Evolutionary conservation across 768 basidiomycete genomes (phyloP).

Genomic region (Hemileccinum rubropunctum): DNA sequence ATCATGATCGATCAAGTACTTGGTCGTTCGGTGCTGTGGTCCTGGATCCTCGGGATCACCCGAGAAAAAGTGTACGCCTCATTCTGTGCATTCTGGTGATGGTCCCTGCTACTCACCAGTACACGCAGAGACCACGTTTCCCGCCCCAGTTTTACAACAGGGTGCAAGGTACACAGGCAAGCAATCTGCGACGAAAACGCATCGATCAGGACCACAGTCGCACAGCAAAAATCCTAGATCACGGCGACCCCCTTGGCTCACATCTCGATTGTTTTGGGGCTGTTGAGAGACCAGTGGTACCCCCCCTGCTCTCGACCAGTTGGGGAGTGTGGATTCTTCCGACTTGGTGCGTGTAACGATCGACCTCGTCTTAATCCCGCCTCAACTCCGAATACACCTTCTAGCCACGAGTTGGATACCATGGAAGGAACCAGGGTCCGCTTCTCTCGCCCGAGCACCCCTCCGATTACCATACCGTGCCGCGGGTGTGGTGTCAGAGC

Average conservation of each 20-base stretch:
- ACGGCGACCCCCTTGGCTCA: background rate
- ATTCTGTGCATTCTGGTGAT: background rate
- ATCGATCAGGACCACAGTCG: background rate
- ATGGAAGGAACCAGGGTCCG: slow-evolving; percentile 4
- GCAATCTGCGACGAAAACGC: background rate
- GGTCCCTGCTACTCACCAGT: slow-evolving; percentile 8
- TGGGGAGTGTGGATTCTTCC: background rate
- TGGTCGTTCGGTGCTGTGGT: background rate
- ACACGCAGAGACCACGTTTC: slow-evolving; percentile 7
- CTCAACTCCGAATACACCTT: slow-evolving; percentile 1
- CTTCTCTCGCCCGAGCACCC: background rate
- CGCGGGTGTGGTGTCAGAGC: background rate
- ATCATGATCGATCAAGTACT: background rate
- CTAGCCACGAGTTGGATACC: background rate
- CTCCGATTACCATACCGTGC: slow-evolving; percentile 1
- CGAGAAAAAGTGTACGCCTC: slow-evolving; percentile 4
- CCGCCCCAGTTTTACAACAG: background rate
- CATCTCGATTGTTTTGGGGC: background rate
- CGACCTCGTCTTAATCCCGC: background rate
- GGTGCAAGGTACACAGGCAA: background rate
- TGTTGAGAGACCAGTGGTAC: background rate
- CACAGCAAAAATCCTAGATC: slow-evolving; percentile 3
- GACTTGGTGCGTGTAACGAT: slow-evolving; percentile 1
- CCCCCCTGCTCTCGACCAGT: background rate
- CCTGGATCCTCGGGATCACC: slow-evolving; percentile 11